Base-by-base conservation (phyloP, 2,329 filamentous ascomycete genomes). In the Ustilaginoidea virens region DNA sequence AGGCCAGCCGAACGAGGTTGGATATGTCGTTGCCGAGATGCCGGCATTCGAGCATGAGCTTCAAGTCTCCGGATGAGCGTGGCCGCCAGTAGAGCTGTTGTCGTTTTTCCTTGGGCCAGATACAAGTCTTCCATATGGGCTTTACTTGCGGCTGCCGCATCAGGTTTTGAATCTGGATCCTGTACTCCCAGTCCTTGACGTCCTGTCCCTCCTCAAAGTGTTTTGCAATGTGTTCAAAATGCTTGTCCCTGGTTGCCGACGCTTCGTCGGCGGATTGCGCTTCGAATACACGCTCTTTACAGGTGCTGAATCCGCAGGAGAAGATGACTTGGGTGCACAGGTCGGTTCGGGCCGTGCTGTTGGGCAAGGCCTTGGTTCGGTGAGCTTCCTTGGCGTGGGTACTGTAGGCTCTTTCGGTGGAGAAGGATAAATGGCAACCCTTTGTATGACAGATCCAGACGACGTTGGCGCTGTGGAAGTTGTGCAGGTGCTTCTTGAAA, bases 401-500 rank as follows among this genome's bases (percentile, higher is more conserved):
- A 37, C 55, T 52, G 40, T 60, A 61, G 20, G 58, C 56, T 33
- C 54, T 49, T 35, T 61, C 58, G 14, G 56, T 59, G 31, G 58
- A 56, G 25, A 60, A 60, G 4, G 54, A 52, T n/a, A 58, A 41
- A 25, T 52, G 46, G 39, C 57, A 61, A 16, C 46, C 49, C 34
- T 49, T 51, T 21, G 52, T 55, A 25, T 50, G 55, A 43, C 57
- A 61, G 13, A 56, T 43, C 58, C 57, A 61, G 22, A 52, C 46
- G 20, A 52, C 47, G 36, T 60, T 55, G 27, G 52, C 47, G 21
- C 55, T 53, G 37, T 61, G 58, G 36, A 60, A 61, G 41, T 58
- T 58, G 45, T 60, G 55, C n/a, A 61, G 43, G 36, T 61, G 57
- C 46, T 61, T 60, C 48, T 61, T 61, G 39, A 61, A 60, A 37